Evolutionary conservation across 1,139 yeast species (phyloP).

Genomic region (Suhomyces taliae): DNA sequence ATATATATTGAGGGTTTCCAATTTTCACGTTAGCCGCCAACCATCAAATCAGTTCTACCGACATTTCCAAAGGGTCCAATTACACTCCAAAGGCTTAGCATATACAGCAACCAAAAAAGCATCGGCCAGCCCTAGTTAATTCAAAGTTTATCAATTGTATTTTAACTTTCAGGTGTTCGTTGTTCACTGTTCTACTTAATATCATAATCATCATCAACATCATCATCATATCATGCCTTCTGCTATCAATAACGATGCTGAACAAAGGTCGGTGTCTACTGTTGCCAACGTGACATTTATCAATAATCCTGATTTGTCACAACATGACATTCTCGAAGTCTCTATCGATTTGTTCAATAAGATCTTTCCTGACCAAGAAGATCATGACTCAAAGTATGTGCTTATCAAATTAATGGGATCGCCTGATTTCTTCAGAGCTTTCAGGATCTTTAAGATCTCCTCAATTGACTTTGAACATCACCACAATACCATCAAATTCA

Average conservation of each 20-base stretch:
- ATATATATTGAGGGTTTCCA: too few species aligned
- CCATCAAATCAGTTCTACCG: not conserved
- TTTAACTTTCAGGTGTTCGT: too few species aligned
- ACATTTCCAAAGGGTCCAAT: too few species aligned
- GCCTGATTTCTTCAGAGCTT: conserved; percentile 40
- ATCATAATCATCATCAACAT: too few species aligned
- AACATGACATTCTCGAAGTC: conserved; percentile 32
- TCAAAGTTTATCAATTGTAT: too few species aligned
- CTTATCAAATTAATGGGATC: conserved; percentile 45
- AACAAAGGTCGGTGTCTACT: conserved; percentile 20
- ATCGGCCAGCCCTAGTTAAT: too few species aligned
- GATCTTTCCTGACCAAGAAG: conserved; percentile 29
- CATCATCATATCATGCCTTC: conserved; percentile 16
- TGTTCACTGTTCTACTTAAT: too few species aligned
- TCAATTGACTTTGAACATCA: conserved; percentile 24
- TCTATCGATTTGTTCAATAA: conserved; percentile 36
- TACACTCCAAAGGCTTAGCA: too few species aligned
- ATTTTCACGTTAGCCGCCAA: too few species aligned
- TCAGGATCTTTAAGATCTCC: conserved; percentile 38
- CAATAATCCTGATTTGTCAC: conserved; percentile 29
- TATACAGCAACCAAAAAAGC: too few species aligned
- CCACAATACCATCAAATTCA: conserved; percentile 32
- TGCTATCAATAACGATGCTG: conserved; percentile 7
- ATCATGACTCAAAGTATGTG: conserved; percentile 21
- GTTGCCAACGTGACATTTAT: conserved; percentile 33